A percentile compares a stretch with the other conserved stretches of the same genome.
phyloP scores from a whole-genome alignment of 768 basidiomycete genomes.

The Tylopilus sp. region DNA sequence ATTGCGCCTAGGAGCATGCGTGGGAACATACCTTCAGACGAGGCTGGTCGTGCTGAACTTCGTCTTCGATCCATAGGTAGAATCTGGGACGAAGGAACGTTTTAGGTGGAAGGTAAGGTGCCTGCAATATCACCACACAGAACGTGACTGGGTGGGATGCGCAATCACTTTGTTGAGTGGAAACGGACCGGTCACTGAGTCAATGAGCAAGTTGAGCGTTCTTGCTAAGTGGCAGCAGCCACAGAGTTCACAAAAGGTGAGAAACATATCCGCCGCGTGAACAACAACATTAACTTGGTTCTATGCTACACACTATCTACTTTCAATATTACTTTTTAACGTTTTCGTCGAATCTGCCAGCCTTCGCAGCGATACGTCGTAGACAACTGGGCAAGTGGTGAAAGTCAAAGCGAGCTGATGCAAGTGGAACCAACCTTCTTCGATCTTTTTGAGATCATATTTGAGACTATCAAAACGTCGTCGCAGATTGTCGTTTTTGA shows the following conservation, averaged over 20 bases:
- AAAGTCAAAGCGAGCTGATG: conserved; percentile 1
- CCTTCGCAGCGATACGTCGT: conserved; percentile 78
- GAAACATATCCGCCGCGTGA: neutral
- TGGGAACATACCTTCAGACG: conserved; percentile 64
- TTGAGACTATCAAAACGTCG: conserved; percentile 79
- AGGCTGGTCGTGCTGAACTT: conserved; percentile 59
- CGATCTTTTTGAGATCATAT: conserved; percentile 85
- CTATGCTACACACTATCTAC: neutral
- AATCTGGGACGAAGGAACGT: neutral
- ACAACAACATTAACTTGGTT: neutral
- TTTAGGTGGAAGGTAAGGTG: conserved; percentile 1
- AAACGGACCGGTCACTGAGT: neutral
- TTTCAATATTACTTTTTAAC: neutral
- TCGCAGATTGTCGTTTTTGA: conserved; percentile 76
- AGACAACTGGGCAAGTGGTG: conserved; percentile 55
- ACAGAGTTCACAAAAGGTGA: conserved; percentile 20
- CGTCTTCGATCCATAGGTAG: conserved; percentile 65
- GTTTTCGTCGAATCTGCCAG: conserved; percentile 36
- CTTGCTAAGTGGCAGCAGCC: conserved; percentile 8
- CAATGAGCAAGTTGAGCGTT: neutral
- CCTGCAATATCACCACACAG: conserved; percentile 7
- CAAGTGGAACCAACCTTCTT: conserved; percentile 59
- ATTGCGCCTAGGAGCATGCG: conserved; percentile 12
- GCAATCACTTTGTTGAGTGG: conserved; percentile 6
- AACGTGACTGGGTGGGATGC: neutral